phyloP scores from a whole-genome alignment of 306 rosid genomes.

The Hippophae tibetana region DNA sequence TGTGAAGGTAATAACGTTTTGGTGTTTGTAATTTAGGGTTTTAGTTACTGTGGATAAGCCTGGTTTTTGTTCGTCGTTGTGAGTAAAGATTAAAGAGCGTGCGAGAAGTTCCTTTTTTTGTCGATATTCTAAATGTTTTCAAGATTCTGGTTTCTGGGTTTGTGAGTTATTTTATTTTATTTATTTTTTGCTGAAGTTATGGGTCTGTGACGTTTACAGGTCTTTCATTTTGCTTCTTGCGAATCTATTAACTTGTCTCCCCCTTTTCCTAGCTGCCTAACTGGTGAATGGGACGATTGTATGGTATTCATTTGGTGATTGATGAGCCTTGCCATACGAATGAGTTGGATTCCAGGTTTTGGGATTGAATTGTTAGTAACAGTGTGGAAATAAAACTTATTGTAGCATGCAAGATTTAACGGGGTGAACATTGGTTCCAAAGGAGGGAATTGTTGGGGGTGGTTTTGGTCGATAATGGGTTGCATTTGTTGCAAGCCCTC shows the following conservation, averaged over 20 bases:
- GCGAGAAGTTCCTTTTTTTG: no score
- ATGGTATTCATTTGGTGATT: conserved; percentile 22
- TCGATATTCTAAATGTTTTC: no score
- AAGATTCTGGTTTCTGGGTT: no score
- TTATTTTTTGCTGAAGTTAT: conserved; percentile 22
- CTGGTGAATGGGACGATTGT: conserved; percentile 20
- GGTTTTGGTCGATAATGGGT: conserved; percentile 62
- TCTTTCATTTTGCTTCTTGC: not conserved
- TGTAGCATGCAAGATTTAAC: conserved; percentile 30
- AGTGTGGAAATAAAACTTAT: conserved; percentile 25
- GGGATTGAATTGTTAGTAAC: conserved; percentile 16
- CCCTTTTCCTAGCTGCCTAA: conserved; percentile 1
- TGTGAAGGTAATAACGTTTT: no score
- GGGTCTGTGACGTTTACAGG: conserved; percentile 24
- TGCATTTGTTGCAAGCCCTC: conserved; percentile 82
- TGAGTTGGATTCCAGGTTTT: conserved; percentile 28
- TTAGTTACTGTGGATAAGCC: no score
- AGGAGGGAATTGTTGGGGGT: conserved; percentile 35
- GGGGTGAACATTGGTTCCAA: conserved; percentile 36
- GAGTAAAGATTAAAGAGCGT: no score
- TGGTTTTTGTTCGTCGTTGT: no score
- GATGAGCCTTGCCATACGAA: conserved; percentile 17
- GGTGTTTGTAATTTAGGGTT: no score
- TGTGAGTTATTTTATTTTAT: conserved; percentile 8
- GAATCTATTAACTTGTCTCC: not conserved